Evolutionary conservation across 1,284 basidiomycete species (phyloP).

Genomic region (Vanrija pseudolonga): DNA sequence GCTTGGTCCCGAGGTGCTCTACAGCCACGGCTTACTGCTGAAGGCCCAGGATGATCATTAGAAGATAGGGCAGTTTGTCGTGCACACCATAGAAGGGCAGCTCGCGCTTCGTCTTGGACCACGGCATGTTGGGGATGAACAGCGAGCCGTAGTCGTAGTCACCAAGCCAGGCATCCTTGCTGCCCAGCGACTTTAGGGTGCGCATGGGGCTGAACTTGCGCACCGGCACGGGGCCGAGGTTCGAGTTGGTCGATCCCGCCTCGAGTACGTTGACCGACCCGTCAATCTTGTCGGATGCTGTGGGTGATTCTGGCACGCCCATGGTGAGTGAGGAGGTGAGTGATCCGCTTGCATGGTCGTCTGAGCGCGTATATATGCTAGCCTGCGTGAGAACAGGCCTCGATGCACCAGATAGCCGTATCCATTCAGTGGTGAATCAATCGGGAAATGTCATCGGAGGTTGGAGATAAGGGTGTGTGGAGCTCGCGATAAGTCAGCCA

Average conservation of each 20-base stretch:
- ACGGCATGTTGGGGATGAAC: slow-evolving; percentile 34
- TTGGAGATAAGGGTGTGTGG: no score
- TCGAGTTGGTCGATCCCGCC: background rate
- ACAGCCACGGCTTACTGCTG: slow-evolving; percentile 26
- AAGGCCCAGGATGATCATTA: slow-evolving; percentile 32
- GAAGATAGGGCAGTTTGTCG: slow-evolving; percentile 27
- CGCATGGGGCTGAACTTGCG: slow-evolving; percentile 4
- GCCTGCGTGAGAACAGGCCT: no score
- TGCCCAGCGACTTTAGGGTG: slow-evolving; percentile 12
- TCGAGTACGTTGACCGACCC: slow-evolving; percentile 6
- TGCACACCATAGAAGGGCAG: slow-evolving; percentile 34
- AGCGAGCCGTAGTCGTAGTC: slow-evolving; percentile 31
- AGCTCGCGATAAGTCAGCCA: no score
- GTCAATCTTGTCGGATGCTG: no score
- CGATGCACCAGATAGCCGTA: no score
- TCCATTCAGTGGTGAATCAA: no score
- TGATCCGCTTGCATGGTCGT: no score
- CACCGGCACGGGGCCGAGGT: slow-evolving; percentile 17
- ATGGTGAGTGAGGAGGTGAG: no score
- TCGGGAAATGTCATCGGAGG: no score
- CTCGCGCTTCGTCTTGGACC: slow-evolving; percentile 21
- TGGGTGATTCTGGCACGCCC: no score
- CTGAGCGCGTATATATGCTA: no score
- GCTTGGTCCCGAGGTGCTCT: background rate
- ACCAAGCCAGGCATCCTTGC: slow-evolving; percentile 30